Percentiles rank a stretch among this genome's conserved stretches.
Conservation (phyloP, 139 green algal species). For the Gonium pectorale region DNA sequence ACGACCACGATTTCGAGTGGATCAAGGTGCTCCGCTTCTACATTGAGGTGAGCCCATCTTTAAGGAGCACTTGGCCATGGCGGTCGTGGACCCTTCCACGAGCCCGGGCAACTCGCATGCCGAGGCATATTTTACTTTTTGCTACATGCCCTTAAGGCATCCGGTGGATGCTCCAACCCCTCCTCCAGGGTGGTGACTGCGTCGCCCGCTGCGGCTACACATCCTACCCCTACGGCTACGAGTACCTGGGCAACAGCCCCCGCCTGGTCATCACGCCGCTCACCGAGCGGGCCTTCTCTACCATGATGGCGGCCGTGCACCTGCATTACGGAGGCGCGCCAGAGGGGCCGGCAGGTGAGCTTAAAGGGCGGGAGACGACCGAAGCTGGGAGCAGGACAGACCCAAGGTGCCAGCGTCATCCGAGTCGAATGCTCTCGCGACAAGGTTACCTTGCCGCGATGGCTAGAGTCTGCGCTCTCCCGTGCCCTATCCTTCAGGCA, state of each 20-base stretch:
- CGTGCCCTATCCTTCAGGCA: slow-evolving; percentile 53
- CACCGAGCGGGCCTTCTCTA: slow-evolving; percentile 67
- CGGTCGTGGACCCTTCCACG: too few relatives aligned
- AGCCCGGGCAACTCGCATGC: too few relatives aligned
- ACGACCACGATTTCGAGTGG: slow-evolving; percentile 53
- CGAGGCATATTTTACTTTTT: too few relatives aligned
- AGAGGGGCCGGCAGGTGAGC: slow-evolving; percentile 51
- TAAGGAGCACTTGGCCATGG: too few relatives aligned
- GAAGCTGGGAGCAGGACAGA: too few relatives aligned
- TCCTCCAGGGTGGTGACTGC: slow-evolving; percentile 14
- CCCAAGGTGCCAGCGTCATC: too few relatives aligned
- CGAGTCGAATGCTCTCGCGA: too few relatives aligned
- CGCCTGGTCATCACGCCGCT: slow-evolving; percentile 84
- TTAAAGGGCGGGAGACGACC: too few relatives aligned
- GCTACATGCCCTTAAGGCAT: too few relatives aligned
- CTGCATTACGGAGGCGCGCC: slow-evolving; percentile 73
- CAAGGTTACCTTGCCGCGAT: too few relatives aligned
- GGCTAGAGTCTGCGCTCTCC: too few relatives aligned
- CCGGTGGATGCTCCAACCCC: neutral
- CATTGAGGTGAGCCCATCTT: slow-evolving; percentile 39
- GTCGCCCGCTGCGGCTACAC: slow-evolving; percentile 40
- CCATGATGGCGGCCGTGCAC: slow-evolving; percentile 61
- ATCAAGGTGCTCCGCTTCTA: slow-evolving; percentile 59
- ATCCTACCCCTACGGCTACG: slow-evolving; percentile 69
- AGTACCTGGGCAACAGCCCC: slow-evolving; percentile 82